Percentiles rank a stretch among this genome's conserved stretches.
Evolutionary conservation across 345 rosid species (phyloP).

Genomic region (Moringa oleifera): DNA sequence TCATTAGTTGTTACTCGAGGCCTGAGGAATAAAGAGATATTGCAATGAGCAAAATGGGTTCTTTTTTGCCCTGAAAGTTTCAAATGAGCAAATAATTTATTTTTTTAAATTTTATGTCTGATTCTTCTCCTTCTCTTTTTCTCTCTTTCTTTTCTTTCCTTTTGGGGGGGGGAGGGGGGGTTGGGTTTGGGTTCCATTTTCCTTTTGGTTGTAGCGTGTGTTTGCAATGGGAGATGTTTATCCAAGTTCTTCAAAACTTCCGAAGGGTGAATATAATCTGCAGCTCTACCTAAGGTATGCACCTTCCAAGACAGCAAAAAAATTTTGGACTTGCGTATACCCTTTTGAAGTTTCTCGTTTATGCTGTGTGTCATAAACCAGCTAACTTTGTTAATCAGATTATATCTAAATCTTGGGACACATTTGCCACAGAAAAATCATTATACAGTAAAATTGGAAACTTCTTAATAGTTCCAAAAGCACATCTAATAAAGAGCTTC

Average conservation of each 20-base stretch:
- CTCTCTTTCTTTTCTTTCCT: background rate
- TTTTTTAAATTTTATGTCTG: background rate
- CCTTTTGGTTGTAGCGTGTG: slow-evolving; percentile 50
- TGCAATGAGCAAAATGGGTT: no score
- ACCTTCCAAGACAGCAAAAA: no score
- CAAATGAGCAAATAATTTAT: no score
- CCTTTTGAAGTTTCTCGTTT: background rate
- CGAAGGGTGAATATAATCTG: slow-evolving; percentile 87
- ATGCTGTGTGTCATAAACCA: background rate
- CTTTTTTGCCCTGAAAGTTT: no score
- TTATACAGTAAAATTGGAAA: slow-evolving; percentile 1
- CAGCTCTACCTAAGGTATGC: slow-evolving; percentile 72
- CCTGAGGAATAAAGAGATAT: no score
- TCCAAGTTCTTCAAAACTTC: slow-evolving; percentile 74
- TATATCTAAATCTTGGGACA: slow-evolving; percentile 1
- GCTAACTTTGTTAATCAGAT: background rate
- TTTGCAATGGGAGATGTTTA: slow-evolving; percentile 84
- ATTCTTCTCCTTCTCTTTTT: slow-evolving; percentile 1
- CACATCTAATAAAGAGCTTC: slow-evolving; percentile 7
- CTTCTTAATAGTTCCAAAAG: background rate
- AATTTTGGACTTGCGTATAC: no score
- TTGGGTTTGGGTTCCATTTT: slow-evolving; percentile 7
- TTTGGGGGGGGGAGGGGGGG: background rate
- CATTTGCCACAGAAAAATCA: no score
- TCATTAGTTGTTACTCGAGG: background rate